phyloP scores from a whole-genome alignment of 768 basidiomycete species.

The Hysterangium stoloniferum region DNA sequence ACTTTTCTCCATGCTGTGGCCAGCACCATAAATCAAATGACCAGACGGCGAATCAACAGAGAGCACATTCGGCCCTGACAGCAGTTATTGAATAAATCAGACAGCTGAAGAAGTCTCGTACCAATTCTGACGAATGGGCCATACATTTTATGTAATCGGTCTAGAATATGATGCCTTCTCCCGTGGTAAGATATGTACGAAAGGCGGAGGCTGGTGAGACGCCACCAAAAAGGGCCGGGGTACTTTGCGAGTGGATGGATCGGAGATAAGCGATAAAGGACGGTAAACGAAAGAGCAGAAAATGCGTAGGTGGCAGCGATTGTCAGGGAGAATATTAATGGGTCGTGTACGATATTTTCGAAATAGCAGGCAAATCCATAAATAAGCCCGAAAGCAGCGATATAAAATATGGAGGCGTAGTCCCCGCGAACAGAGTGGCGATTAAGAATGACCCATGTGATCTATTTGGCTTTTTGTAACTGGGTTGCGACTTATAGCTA shows the following conservation, averaged over 20 bases:
- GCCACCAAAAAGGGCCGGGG: conserved; percentile 16
- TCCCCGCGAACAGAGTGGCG: background rate
- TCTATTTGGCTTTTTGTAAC: too few species aligned
- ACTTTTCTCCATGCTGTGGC: conserved; percentile 22
- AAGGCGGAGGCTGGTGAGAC: conserved; percentile 12
- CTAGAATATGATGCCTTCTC: conserved; percentile 9
- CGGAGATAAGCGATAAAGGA: conserved; percentile 19
- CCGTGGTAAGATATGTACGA: conserved; percentile 13
- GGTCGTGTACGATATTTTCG: background rate
- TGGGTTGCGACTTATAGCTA: too few species aligned
- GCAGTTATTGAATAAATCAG: background rate
- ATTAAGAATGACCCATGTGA: background rate
- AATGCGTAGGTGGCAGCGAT: background rate
- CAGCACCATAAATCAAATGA: conserved; percentile 19
- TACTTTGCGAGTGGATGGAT: conserved; percentile 16
- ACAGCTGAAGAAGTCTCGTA: background rate
- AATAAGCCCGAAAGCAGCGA: background rate
- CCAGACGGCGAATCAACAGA: conserved; percentile 23
- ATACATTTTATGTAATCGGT: conserved; percentile 18
- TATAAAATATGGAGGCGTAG: background rate
- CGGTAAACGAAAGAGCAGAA: conserved; percentile 20
- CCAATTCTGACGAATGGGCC: conserved; percentile 19
- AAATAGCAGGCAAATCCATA: background rate
- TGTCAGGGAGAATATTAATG: background rate
- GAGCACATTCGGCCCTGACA: conserved; percentile 24